A percentile compares a stretch with the other conserved stretches of the same genome.
Conservation (phyloP, 1,284 basidiomycete species). For the Cerrena zonata region DNA sequence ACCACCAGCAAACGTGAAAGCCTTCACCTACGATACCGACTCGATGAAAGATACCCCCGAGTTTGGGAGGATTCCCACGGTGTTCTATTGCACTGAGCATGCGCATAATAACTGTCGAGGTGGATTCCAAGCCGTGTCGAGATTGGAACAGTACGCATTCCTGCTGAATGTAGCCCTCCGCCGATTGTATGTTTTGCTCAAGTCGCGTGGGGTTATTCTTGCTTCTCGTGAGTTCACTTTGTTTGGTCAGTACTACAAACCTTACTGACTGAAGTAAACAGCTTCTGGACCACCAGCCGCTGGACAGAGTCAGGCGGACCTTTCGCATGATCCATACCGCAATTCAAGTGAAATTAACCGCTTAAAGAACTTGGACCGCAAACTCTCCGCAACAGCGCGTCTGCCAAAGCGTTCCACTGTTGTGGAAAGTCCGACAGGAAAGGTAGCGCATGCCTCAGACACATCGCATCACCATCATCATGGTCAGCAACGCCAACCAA, state of each 20-base stretch:
- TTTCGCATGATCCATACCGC: conserved; percentile 62
- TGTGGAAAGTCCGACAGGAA: conserved; percentile 90
- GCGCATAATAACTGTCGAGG: conserved; percentile 56
- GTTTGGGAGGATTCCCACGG: conserved; percentile 64
- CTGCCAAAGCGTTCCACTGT: conserved; percentile 92
- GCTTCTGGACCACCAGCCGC: background rate
- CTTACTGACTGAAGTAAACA: background rate
- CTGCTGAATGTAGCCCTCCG: conserved; percentile 92
- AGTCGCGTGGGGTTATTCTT: conserved; percentile 87
- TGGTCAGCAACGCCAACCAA: conserved; percentile 11
- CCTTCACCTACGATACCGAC: conserved; percentile 71
- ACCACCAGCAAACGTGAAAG: conserved; percentile 70
- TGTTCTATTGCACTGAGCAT: conserved; percentile 77
- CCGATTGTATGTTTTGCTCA: conserved; percentile 84
- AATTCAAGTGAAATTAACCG: conserved; percentile 88
- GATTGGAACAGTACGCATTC: conserved; percentile 97
- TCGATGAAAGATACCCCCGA: conserved; percentile 58
- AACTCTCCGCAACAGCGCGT: conserved; percentile 86
- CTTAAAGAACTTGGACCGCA: conserved; percentile 93
- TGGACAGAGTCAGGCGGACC: background rate
- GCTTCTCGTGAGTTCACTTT: conserved; percentile 56
- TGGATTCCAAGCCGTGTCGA: conserved; percentile 88
- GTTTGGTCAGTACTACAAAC: background rate
- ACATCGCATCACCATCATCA: conserved; percentile 14
- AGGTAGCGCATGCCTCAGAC: conserved; percentile 67